These are phyloP conservation scores for Aspergillus piperis DNA, from an alignment of 2,329 filamentous ascomycete genomes.

Conservation along the genomic window DNA sequence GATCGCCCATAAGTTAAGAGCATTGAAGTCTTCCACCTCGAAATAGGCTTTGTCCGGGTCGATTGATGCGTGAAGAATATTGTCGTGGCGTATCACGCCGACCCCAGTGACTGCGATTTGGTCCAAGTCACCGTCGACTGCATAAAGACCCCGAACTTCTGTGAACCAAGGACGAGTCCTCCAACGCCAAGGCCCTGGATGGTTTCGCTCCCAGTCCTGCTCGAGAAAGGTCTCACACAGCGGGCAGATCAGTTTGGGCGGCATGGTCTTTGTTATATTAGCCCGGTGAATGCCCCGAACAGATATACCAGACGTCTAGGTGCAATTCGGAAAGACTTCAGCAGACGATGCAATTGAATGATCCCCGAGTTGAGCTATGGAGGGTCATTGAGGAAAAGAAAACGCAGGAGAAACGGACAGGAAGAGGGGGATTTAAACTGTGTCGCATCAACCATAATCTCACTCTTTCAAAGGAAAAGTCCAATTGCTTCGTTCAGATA, in stretches of 20 bases:
- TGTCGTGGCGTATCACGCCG: background rate
- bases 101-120: conserved; percentile 5
- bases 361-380: no score
- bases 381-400: no score
- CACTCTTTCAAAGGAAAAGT: no score
- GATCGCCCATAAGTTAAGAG: conserved; percentile 3
- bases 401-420: no score
- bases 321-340: background rate
- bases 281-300: no score
- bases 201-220: background rate
- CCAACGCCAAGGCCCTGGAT: background rate
- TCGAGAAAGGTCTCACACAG: conserved; percentile 15
- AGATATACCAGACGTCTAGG: no score
- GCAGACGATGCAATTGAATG: no score
- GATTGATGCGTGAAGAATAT: background rate
- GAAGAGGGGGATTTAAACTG: no score
- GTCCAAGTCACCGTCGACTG: background rate
- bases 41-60: conserved; percentile 6
- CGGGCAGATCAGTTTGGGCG: conserved; percentile 14
- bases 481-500: no score
- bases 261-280: background rate
- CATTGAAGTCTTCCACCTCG: background rate
- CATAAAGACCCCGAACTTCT: conserved; percentile 14
- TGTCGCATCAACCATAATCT: no score
- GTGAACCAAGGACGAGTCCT: conserved; percentile 15